Base-by-base conservation (phyloP, 2,329 filamentous ascomycete species). In the Aspergillus vadensis region DNA sequence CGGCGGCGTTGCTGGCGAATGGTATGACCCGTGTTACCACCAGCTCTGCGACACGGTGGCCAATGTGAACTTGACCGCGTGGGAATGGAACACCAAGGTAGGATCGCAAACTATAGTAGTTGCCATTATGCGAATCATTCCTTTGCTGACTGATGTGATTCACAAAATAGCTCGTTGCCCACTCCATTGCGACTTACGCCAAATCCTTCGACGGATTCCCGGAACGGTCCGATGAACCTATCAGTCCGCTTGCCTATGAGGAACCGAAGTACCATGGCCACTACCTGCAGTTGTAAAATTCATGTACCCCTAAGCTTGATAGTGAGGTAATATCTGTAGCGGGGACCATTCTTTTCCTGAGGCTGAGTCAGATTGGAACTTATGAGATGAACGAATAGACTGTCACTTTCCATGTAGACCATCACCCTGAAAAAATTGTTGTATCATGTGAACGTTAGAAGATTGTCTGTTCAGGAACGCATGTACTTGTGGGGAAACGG, bases 101-200 rank as follows among this genome's bases (percentile, higher is more conserved):
- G 47, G 63, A 54, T 4, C 0, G 14, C 30, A 14, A 41, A 17
- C 8, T 2, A 9, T 3, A 30, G 8, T 4, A 12, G 9, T 32
- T 12, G 15, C n/a, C 7, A 3, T 30, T 17, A 30, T 50, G 47
- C 25, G 15, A 10, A 8, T 23, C 8, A 23, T 41, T 27, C 14
- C 8, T 1, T 8, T 8, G 30, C 60, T 60, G 38, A 60, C 25
- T 8, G 27, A 17, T 36, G 12, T 10, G n/a, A 9, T 57, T 7
- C n/a, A 51, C n/a, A 51, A 41, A 41, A 36, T 30, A 70, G 69
- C 65, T 65, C 19, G 88, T 92, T 65, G 89, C 90, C 2, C 87
- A 90, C 74, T 87, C 87, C 1, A 85, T 91, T n/a, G 89, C 88
- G 1, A 88, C 86, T 0, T 91, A 86, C 68, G 88, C 88, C 10